Base-by-base conservation (phyloP, 177 flowering plant genomes). In the Vitis hybrid region DNA sequence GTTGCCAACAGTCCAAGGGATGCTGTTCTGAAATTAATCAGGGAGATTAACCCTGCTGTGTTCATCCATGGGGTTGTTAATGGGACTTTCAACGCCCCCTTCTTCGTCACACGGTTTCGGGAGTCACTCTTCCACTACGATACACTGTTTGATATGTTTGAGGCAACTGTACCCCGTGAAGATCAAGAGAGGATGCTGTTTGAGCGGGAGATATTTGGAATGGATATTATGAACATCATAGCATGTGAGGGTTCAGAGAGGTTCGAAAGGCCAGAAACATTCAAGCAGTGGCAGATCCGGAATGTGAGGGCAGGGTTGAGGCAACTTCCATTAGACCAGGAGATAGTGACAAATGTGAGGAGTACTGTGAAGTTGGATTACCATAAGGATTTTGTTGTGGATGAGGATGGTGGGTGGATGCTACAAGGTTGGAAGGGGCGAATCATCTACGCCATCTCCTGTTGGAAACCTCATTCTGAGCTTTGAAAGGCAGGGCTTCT, bases 61-160 rank as follows among this genome's bases (percentile, higher is more conserved):
- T 76, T 71, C 54, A n/a, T 71, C 10, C 72, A 66, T 11, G 55
- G 48, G 1, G 13, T 67, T 3, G 27, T 55, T 1, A 72, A 76
- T 24, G 79, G 79, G 3, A 35, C 71, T 11, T 76, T 46, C 54
- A 63, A 21, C 2, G 52, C 79, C 30, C 75, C 79, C 0, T 55
- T 67, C 52, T 76, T 76, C 30, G 46, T 54, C 11, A 58, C 71
- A 13, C 68, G 79, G 30, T 76, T 76, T 49, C 50, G 58, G 18
- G 79, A 76, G 50, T 72, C 75, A 6, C 60, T 71, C 1, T 60
- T 53, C 50, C 67, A 75, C 56, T 70, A 30, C 54, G 66, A 74
- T 3, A 5, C 74, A 11, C 7, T 66, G 52, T 71, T 70, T 20
- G 78, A 75, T 17, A 66, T 75, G 71, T 30, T 75, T 24, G 78